A percentile compares a stretch with the other conserved stretches of the same genome.
Conservation (phyloP, 257 asterid species). For the Linaria vulgaris region DNA sequence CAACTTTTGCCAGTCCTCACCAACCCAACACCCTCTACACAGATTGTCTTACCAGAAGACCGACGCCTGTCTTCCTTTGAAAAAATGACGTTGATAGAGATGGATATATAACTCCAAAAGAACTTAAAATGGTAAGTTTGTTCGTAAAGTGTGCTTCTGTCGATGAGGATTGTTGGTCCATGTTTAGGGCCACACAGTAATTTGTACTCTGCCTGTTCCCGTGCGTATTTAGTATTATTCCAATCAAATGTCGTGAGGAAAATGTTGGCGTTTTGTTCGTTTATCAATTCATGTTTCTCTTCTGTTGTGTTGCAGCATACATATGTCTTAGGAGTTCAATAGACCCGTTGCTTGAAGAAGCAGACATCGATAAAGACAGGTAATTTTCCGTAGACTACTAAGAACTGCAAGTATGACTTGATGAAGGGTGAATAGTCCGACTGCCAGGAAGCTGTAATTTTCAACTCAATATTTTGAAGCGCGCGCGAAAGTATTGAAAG, state of each 20-base stretch:
- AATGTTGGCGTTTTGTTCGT: too few relatives aligned
- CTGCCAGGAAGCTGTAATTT: slow-evolving; percentile 33
- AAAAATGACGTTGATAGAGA: slow-evolving; percentile 90
- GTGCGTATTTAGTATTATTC: too few relatives aligned
- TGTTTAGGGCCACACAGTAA: too few relatives aligned
- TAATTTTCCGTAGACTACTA: slow-evolving; percentile 86
- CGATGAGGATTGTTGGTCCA: too few relatives aligned
- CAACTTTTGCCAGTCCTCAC: too few relatives aligned
- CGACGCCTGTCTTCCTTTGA: slow-evolving; percentile 89
- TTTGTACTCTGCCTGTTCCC: too few relatives aligned
- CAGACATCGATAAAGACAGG: slow-evolving; percentile 94
- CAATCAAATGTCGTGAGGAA: too few relatives aligned
- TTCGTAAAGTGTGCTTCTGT: not conserved
- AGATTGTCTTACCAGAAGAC: too few relatives aligned
- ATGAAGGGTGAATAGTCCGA: slow-evolving; percentile 43
- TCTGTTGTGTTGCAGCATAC: slow-evolving; percentile 56
- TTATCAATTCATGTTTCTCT: not conserved
- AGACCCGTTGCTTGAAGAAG: slow-evolving; percentile 90
- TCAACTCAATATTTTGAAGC: slow-evolving; percentile 25
- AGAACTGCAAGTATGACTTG: slow-evolving; percentile 90
- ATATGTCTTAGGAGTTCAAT: slow-evolving; percentile 73
- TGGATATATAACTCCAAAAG: slow-evolving; percentile 89
- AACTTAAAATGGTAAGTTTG: slow-evolving; percentile 77
- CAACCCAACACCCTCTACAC: too few relatives aligned
- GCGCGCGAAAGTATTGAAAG: slow-evolving; percentile 21